These are phyloP conservation scores for Trifolium repens DNA, from an alignment of 306 rosid species.

Conservation along the genomic window DNA sequence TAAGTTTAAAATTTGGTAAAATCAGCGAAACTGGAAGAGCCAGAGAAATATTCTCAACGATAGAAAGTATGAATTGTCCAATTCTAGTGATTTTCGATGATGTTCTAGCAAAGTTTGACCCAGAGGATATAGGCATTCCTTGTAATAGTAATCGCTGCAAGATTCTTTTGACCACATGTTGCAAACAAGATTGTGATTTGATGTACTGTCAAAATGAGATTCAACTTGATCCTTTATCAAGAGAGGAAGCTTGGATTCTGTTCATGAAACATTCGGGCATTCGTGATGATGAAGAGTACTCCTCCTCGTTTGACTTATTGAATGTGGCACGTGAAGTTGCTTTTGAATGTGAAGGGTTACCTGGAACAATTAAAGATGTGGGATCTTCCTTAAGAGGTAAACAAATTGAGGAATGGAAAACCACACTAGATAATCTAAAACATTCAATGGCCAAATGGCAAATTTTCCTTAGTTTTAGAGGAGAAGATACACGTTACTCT, in stretches of 20 bases:
- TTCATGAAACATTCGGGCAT: constrained; percentile 16
- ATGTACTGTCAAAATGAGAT: constrained; percentile 21
- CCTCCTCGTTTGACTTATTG: background rate
- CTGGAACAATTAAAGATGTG: constrained; percentile 24
- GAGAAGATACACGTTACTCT: background rate
- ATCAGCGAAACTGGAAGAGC: constrained; percentile 12
- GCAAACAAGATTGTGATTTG: constrained; percentile 26
- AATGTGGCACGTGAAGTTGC: background rate
- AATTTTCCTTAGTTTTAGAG: background rate
- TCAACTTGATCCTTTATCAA: constrained; percentile 11
- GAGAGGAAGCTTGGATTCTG: constrained; percentile 30
- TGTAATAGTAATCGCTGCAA: constrained; percentile 20
- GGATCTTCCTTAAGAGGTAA: constrained; percentile 27
- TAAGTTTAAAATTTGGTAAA: background rate
- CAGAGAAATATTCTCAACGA: background rate
- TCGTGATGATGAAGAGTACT: background rate
- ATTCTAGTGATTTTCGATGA: constrained; percentile 31
- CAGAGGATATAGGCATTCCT: constrained; percentile 38
- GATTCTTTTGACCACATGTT: constrained; percentile 24
- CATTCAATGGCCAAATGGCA: background rate
- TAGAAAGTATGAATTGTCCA: background rate
- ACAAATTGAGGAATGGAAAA: constrained; percentile 34
- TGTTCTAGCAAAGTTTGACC: constrained; percentile 15
- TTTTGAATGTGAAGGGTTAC: constrained; percentile 34
- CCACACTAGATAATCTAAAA: background rate